Evolutionary conservation across 1,139 yeast species (phyloP).

Genomic region (Debaryomyces fabryi): DNA sequence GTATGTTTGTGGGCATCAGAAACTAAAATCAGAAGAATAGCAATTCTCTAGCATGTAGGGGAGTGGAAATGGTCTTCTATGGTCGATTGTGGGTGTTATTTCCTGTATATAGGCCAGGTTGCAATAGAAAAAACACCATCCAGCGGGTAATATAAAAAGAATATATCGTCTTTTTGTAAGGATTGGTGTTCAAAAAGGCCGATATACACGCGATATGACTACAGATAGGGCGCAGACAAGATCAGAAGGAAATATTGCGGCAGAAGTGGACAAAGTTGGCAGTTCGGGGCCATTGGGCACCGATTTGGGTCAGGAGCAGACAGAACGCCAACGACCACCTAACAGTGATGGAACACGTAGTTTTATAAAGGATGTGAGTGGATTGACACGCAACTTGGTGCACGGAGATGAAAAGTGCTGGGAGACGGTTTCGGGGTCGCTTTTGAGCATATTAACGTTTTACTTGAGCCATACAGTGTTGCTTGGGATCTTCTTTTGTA

Average conservation of each 20-base stretch:
- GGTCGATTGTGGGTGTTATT: not conserved
- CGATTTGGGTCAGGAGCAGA: not conserved
- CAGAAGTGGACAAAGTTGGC: not conserved
- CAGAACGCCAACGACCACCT: not conserved
- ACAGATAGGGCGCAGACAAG: not conserved
- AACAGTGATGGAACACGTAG: not conserved
- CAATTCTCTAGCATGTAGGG: not conserved
- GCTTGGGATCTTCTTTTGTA: conserved; percentile 54
- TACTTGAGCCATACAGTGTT: conserved; percentile 39
- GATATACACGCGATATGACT: not conserved
- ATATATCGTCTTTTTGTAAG: not conserved
- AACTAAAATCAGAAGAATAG: not conserved
- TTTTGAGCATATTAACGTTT: conserved; percentile 10
- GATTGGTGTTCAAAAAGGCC: not conserved
- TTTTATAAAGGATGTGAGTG: not conserved
- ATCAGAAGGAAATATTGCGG: not conserved
- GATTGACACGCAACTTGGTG: conserved; percentile 4
- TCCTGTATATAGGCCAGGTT: conserved; percentile 7
- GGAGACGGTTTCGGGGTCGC: not conserved
- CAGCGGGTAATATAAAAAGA: conserved; percentile 6
- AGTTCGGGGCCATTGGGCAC: not conserved
- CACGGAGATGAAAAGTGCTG: not conserved
- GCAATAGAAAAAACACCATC: conserved; percentile 3
- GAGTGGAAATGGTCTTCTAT: not conserved
- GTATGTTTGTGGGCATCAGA: not conserved